Conservation (phyloP, 2,329 filamentous ascomycete genomes). For the Talaromyces islandicus region DNA sequence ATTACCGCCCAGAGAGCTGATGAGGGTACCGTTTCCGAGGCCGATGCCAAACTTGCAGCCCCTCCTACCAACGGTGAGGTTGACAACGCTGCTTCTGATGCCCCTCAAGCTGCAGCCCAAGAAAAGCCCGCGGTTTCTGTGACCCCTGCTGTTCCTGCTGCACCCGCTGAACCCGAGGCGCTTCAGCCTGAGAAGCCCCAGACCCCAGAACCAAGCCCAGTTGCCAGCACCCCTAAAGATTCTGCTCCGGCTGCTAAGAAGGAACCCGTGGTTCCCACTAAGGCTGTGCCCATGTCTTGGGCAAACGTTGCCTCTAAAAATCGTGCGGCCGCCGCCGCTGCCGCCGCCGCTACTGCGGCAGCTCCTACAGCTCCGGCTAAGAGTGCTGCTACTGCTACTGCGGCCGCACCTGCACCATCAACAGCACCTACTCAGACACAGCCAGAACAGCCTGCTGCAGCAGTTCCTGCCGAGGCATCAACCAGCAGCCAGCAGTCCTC, state of each 20-base stretch:
- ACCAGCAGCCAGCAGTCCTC: conserved; percentile 74
- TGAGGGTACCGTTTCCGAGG: conserved; percentile 45
- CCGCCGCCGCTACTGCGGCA: conserved; percentile 46
- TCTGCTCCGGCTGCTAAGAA: conserved; percentile 48
- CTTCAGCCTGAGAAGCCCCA: conserved; percentile 57
- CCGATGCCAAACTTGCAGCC: conserved; percentile 70
- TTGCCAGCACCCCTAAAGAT: conserved; percentile 41
- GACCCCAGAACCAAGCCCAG: conserved; percentile 54
- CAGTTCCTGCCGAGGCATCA: conserved; percentile 34
- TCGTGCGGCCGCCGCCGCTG: conserved; percentile 20
- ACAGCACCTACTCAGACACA: conserved; percentile 17
- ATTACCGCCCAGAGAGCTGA: conserved; percentile 31
- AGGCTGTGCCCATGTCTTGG: conserved; percentile 59
- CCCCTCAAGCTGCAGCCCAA: conserved; percentile 27
- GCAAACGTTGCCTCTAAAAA: conserved; percentile 53
- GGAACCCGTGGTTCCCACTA: conserved; percentile 34
- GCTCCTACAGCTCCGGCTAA: conserved; percentile 27
- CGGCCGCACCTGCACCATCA: conserved; percentile 18
- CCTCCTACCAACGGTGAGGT: conserved; percentile 42
- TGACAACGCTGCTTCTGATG: conserved; percentile 23
- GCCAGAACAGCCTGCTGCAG: conserved; percentile 30
- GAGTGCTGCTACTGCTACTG: conserved; percentile 24
- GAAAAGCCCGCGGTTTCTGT: conserved; percentile 16
- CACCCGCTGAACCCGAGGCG: conserved; percentile 34
- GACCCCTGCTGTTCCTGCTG: conserved; percentile 20